A percentile compares a stretch with the other conserved stretches of the same genome.
Conservation (phyloP, 2,329 filamentous ascomycete species). For the Calycina herbarum region DNA sequence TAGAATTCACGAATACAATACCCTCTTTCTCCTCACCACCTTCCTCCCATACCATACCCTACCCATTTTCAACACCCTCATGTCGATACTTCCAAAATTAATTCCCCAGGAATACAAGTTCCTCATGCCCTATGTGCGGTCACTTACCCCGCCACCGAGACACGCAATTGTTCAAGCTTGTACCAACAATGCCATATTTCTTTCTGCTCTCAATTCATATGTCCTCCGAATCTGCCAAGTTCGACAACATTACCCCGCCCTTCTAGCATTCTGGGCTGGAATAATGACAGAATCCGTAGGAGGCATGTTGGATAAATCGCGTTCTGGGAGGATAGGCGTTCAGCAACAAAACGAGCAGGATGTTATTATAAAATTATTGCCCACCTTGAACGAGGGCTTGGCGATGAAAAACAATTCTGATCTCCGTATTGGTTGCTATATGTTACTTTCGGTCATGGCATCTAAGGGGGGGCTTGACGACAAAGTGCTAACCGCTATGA, state of each 20-base stretch:
- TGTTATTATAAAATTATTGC: conserved; percentile 67
- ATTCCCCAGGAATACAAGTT: conserved; percentile 79
- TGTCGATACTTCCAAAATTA: conserved; percentile 80
- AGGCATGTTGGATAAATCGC: conserved; percentile 74
- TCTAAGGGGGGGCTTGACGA: conserved; percentile 81
- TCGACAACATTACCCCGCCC: conserved; percentile 71
- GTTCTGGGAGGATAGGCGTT: conserved; percentile 72
- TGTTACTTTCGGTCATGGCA: conserved; percentile 83
- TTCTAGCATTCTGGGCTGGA: conserved; percentile 89
- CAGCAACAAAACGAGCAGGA: conserved; percentile 81
- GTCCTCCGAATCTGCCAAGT: conserved; percentile 71
- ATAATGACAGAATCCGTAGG: conserved; percentile 83
- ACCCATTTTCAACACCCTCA: conserved; percentile 78
- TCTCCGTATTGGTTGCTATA: conserved; percentile 84
- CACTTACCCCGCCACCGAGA: conserved; percentile 73
- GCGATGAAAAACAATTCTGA: conserved; percentile 74
- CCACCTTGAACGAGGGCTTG: conserved; percentile 74
- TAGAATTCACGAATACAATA: conserved; percentile 91
- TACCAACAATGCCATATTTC: conserved; percentile 73
- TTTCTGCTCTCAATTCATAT: conserved; percentile 75
- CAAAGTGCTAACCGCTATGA: conserved; percentile 76
- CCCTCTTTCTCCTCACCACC: conserved; percentile 71
- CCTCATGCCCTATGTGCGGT: conserved; percentile 80
- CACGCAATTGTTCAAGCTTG: conserved; percentile 82
- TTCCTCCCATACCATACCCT: conserved; percentile 92